phyloP scores from a whole-genome alignment of 2,329 filamentous ascomycete species.

The Phaeophleospora eucalypticola region DNA sequence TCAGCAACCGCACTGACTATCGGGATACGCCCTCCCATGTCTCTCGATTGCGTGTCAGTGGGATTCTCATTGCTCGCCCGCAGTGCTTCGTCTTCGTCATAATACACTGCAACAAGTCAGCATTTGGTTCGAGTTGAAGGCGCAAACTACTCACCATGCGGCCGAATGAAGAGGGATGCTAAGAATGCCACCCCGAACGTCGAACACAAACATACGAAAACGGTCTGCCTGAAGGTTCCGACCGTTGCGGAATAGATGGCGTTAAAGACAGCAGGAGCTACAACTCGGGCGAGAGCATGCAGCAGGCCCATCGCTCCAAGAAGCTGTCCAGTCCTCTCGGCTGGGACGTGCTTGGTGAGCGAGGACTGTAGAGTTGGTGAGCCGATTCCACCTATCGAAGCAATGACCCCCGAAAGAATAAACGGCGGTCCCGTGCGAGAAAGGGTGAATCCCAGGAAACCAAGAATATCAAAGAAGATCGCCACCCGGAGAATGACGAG shows the following conservation, averaged over 20 bases:
- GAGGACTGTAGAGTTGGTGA: conserved; percentile 79
- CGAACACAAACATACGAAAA: conserved; percentile 69
- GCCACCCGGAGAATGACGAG: conserved; percentile 70
- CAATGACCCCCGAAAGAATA: conserved; percentile 65
- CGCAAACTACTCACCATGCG: conserved; percentile 62
- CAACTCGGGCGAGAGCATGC: conserved; percentile 73
- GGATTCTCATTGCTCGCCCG: conserved; percentile 7
- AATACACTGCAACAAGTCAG: conserved; percentile 13
- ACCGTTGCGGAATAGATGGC: conserved; percentile 81
- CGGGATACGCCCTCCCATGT: conserved; percentile 4
- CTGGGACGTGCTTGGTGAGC: conserved; percentile 85
- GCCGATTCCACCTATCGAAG: conserved; percentile 77
- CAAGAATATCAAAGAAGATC: conserved; percentile 70
- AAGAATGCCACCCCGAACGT: conserved; percentile 65
- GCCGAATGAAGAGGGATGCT: conserved; percentile 66
- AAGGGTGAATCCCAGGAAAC: conserved; percentile 70
- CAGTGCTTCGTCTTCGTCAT: conserved; percentile 15
- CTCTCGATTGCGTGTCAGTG: conserved; percentile 2
- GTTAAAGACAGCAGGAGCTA: conserved; percentile 80
- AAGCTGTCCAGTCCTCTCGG: conserved; percentile 77
- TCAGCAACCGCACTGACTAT: conserved; percentile 9
- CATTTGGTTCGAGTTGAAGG: not conserved
- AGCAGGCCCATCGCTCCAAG: conserved; percentile 82
- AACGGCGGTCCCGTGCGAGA: conserved; percentile 62
- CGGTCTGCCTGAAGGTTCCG: conserved; percentile 69